phyloP scores from a whole-genome alignment of 805 yeast genomes.

The Danielozyma ontarioensis region DNA sequence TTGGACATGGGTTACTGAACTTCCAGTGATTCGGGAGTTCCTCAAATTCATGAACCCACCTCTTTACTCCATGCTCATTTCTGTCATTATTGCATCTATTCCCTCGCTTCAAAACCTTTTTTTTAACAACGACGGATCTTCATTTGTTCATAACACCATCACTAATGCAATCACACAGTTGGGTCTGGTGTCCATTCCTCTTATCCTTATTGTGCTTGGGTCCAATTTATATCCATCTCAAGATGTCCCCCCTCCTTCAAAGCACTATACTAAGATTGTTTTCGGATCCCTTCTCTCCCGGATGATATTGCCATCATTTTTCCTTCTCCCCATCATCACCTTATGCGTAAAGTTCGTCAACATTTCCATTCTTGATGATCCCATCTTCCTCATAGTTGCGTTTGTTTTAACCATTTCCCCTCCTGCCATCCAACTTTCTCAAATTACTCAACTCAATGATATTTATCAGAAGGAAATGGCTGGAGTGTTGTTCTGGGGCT shows the following conservation, averaged over 20 bases:
- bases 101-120: constrained; percentile 53
- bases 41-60: constrained; percentile 72
- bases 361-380: constrained; percentile 71
- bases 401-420: constrained; percentile 74
- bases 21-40: constrained; percentile 14
- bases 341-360: constrained; percentile 57
- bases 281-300: constrained; percentile 68
- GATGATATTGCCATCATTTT: constrained; percentile 70
- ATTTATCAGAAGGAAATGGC: constrained; percentile 79
- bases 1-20: constrained; percentile 3
- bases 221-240: constrained; percentile 68
- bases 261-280: constrained; percentile 57
- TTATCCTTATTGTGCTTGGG: constrained; percentile 70
- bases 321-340: constrained; percentile 64
- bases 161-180: constrained; percentile 59
- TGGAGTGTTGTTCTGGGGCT: constrained; percentile 78
- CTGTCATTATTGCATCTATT: constrained; percentile 65
- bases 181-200: constrained; percentile 73
- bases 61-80: constrained; percentile 65
- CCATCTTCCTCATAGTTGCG: constrained; percentile 72
- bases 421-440: constrained; percentile 80
- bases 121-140: constrained; percentile 43
- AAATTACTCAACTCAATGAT: constrained; percentile 72
- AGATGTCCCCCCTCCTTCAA: constrained; percentile 63
- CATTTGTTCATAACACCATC: constrained; percentile 63